phyloP scores from a whole-genome alignment of 208 protist species.

The Trypanosoma congolense region DNA sequence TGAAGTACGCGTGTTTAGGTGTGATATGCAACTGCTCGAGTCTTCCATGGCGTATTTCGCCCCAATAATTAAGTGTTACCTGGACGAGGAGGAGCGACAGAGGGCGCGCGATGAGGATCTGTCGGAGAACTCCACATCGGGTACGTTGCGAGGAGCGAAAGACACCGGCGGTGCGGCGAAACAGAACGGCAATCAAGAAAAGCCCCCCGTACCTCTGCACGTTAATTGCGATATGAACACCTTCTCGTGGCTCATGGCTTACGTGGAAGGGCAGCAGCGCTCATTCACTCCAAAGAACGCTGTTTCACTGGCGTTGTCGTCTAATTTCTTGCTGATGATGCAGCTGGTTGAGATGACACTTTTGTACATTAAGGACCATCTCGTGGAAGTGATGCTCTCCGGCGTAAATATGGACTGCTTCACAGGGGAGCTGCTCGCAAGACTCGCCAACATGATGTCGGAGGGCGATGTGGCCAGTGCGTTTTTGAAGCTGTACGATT shows the following conservation, averaged over 20 bases:
- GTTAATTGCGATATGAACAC: slow-evolving; percentile 65
- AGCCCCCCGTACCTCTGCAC: slow-evolving; percentile 32
- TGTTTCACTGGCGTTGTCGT: slow-evolving; percentile 61
- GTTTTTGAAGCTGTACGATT: slow-evolving; percentile 46
- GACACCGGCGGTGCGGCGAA: neutral
- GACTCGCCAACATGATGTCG: slow-evolving; percentile 37
- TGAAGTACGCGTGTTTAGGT: slow-evolving; percentile 38
- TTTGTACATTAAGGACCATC: slow-evolving; percentile 44
- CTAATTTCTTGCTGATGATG: slow-evolving; percentile 65
- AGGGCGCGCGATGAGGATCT: neutral
- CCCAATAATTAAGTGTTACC: slow-evolving; percentile 39
- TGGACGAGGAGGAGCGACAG: slow-evolving; percentile 26
- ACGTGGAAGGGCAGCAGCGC: slow-evolving; percentile 37
- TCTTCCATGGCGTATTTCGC: slow-evolving; percentile 65
- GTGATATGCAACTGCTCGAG: slow-evolving; percentile 36
- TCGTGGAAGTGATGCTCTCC: slow-evolving; percentile 51
- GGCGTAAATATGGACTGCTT: slow-evolving; percentile 58
- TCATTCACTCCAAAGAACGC: slow-evolving; percentile 43
- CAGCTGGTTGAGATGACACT: slow-evolving; percentile 50
- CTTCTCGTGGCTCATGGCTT: slow-evolving; percentile 71
- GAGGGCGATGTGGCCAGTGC: slow-evolving; percentile 42
- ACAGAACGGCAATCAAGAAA: neutral
- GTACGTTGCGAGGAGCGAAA: neutral
- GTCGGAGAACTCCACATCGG: neutral
- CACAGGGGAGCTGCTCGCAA: slow-evolving; percentile 41